Evolutionary conservation across 2,329 filamentous ascomycete genomes (phyloP).

Genomic region (Drechslera avenae): DNA sequence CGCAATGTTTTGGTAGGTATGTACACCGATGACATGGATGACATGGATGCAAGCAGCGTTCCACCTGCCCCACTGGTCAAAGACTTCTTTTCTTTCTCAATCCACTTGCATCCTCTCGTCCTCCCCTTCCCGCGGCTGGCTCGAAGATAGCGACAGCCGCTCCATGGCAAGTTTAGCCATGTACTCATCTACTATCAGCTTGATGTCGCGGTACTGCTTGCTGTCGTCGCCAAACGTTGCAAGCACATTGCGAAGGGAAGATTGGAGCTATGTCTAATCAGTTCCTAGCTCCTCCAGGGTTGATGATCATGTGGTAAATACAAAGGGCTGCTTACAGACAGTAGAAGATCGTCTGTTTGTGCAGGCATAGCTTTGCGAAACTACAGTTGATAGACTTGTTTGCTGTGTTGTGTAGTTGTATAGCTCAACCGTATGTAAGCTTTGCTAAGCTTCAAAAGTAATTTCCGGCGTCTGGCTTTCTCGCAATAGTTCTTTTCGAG

Average conservation of each 20-base stretch:
- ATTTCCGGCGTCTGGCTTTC: too few species aligned
- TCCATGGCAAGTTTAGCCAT: slow-evolving; percentile 32
- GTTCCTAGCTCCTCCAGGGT: not conserved
- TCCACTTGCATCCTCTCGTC: not conserved
- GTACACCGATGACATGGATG: too few species aligned
- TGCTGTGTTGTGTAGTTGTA: too few species aligned
- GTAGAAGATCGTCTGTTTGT: slow-evolving; percentile 34
- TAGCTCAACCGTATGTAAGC: too few species aligned
- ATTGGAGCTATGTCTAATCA: slow-evolving; percentile 34
- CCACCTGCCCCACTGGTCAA: too few species aligned
- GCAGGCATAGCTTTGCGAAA: slow-evolving; percentile 24
- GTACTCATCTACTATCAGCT: slow-evolving; percentile 41
- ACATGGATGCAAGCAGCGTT: too few species aligned
- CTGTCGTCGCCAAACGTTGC: slow-evolving; percentile 41
- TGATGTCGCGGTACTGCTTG: slow-evolving; percentile 38
- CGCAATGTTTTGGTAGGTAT: too few species aligned
- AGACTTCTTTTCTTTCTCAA: not conserved
- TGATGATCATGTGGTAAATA: not conserved
- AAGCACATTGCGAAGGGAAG: slow-evolving; percentile 43
- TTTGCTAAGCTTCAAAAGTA: too few species aligned
- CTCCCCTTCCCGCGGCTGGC: not conserved
- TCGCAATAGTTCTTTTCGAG: too few species aligned
- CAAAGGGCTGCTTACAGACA: slow-evolving; percentile 26
- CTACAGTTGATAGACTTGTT: too few species aligned
- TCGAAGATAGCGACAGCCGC: slow-evolving; percentile 18